Evolutionary conservation across 208 protist genomes (phyloP).

Genomic region (Naegleria fowleri): DNA sequence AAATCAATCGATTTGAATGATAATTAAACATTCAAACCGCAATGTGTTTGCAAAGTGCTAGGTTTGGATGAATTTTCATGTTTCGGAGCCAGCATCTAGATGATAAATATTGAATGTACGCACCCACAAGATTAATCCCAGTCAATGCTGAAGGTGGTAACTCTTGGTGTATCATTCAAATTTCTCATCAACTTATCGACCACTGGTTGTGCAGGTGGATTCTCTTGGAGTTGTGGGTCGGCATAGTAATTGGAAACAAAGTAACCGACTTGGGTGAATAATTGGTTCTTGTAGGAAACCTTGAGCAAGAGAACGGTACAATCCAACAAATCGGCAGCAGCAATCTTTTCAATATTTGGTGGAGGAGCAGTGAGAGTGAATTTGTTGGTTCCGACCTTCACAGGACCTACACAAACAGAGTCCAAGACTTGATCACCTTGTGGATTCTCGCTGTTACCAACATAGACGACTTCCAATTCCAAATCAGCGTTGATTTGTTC

Average conservation of each 20-base stretch:
- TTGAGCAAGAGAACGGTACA: constrained; percentile 92
- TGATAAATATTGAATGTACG: neutral
- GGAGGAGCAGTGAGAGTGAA: constrained; percentile 85
- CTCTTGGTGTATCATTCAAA: constrained; percentile 52
- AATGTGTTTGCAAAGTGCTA: neutral
- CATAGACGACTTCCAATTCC: constrained; percentile 92
- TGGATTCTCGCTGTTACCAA: constrained; percentile 85
- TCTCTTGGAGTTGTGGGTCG: constrained; percentile 48
- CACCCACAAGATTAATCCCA: constrained; percentile 41
- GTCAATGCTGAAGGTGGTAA: constrained; percentile 54
- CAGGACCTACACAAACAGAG: constrained; percentile 87
- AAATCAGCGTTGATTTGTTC: constrained; percentile 66
- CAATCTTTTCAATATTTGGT: constrained; percentile 79
- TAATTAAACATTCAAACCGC: too few relatives aligned
- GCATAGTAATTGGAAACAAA: constrained; percentile 92
- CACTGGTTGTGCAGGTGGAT: constrained; percentile 46
- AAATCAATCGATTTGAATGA: too few relatives aligned
- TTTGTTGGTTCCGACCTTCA: constrained; percentile 80
- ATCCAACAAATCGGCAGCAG: constrained; percentile 79
- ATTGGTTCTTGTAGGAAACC: constrained; percentile 83
- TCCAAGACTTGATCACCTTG: constrained; percentile 92
- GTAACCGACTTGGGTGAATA: constrained; percentile 94
- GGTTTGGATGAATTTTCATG: neutral
- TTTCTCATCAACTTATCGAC: constrained; percentile 51
- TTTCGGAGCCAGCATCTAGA: neutral